Evolutionary conservation across 2,329 filamentous ascomycete genomes (phyloP).

Genomic region (Ophiobolus disseminans): DNA sequence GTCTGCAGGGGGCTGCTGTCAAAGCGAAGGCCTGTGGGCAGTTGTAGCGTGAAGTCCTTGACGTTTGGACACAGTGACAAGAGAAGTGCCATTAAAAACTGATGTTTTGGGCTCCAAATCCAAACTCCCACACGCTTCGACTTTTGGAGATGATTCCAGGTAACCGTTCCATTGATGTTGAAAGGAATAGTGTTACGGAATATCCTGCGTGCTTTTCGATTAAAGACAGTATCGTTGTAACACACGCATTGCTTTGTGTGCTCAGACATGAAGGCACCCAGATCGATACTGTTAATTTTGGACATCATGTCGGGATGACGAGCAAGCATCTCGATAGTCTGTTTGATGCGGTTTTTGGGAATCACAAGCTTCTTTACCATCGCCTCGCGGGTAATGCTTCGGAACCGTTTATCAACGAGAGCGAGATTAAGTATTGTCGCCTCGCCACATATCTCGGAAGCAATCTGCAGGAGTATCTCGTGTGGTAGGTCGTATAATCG

Average conservation of each 20-base stretch:
- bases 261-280: constrained; percentile 17
- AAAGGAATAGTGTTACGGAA: constrained; percentile 6
- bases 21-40: constrained; percentile 9
- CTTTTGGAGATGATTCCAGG: constrained; percentile 7
- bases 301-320: constrained; percentile 10
- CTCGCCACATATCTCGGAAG: constrained; percentile 4
- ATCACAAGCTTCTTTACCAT: constrained; percentile 16
- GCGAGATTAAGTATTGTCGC: constrained; percentile 12
- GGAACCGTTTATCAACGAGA: constrained; percentile 16
- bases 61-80: constrained; percentile 19
- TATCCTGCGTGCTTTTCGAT: neutral
- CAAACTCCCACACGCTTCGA: neutral
- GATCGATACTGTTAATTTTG: constrained; percentile 17
- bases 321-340: constrained; percentile 15
- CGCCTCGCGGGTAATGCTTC: constrained; percentile 18
- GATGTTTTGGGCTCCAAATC: constrained; percentile 10
- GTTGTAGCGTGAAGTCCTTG: constrained; percentile 15
- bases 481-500: constrained; percentile 12
- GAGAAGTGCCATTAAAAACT: constrained; percentile 19
- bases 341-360: constrained; percentile 13
- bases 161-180: neutral
- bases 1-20: neutral
- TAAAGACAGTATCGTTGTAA: neutral
- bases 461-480: constrained; percentile 18
- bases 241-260: constrained; percentile 6